Conservation (phyloP, 129 eudicot genomes). For the Pseudognaphalium luteoalbum region DNA sequence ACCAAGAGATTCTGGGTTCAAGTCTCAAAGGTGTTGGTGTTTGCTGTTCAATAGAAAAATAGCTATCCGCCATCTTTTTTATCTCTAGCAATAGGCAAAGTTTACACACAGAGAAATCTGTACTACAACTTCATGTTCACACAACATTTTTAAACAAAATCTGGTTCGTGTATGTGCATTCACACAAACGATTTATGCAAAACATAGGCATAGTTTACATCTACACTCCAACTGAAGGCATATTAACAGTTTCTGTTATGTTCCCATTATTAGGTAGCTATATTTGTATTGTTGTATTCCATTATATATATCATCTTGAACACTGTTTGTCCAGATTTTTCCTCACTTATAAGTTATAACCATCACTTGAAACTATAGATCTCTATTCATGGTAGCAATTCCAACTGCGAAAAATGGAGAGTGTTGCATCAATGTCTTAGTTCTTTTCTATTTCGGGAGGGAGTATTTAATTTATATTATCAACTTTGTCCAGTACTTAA, state of each 20-base stretch:
- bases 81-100: neutral
- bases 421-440: neutral
- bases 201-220: neutral
- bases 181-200: neutral
- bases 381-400: conserved; percentile 2
- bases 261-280: neutral
- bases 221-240: no score
- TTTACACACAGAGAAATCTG: neutral
- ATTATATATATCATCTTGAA: no score
- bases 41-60: neutral
- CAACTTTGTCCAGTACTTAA: conserved; percentile 6
- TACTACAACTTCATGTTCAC: neutral
- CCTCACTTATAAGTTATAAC: neutral
- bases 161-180: neutral
- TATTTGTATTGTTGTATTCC: no score
- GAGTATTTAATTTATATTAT: conserved; percentile 5
- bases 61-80: neutral
- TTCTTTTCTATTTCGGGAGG: conserved; percentile 11
- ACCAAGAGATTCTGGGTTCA: no score
- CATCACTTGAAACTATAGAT: conserved; percentile 8
- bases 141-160: neutral
- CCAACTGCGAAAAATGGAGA: neutral
- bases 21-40: no score
- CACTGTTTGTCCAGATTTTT: no score
- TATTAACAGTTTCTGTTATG: neutral